A percentile compares a stretch with the other conserved stretches of the same genome.
phyloP scores from a whole-genome alignment of 257 asterid genomes.

The Nicotiana sylvestris region DNA sequence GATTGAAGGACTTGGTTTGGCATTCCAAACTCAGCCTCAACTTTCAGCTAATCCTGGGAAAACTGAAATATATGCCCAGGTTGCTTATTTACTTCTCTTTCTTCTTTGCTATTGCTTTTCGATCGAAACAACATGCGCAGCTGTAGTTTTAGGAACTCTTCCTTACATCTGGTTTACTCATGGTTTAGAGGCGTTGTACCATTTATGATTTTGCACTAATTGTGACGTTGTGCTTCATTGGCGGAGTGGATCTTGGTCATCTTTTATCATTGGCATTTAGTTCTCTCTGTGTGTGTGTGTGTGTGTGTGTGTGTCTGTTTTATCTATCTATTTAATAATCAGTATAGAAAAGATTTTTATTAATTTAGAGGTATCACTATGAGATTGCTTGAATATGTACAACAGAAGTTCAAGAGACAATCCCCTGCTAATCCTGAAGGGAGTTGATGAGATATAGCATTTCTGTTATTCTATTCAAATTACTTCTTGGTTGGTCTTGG shows the following conservation, averaged over 20 bases:
- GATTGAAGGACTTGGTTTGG: constrained; percentile 67
- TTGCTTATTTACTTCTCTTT: constrained; percentile 24
- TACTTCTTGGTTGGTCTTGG: background rate
- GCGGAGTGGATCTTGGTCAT: background rate
- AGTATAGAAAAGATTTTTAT: background rate
- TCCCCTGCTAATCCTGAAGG: background rate
- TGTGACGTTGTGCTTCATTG: background rate
- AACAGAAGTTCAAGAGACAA: background rate
- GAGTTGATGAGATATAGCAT: too few relatives aligned
- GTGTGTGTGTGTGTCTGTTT: too few relatives aligned
- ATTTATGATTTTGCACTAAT: background rate
- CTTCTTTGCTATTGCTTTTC: background rate
- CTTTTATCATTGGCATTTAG: background rate
- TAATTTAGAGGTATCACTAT: background rate
- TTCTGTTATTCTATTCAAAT: background rate
- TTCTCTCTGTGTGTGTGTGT: background rate
- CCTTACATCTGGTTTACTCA: background rate
- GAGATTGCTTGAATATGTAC: background rate
- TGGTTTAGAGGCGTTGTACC: background rate
- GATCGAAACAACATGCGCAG: background rate
- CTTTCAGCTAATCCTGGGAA: constrained; percentile 59
- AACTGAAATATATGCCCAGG: constrained; percentile 85
- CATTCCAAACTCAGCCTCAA: constrained; percentile 81
- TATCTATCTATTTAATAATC: background rate
- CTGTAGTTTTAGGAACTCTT: background rate